phyloP scores from a whole-genome alignment of 2,329 filamentous ascomycete species.

The Exophiala alcalophila region DNA sequence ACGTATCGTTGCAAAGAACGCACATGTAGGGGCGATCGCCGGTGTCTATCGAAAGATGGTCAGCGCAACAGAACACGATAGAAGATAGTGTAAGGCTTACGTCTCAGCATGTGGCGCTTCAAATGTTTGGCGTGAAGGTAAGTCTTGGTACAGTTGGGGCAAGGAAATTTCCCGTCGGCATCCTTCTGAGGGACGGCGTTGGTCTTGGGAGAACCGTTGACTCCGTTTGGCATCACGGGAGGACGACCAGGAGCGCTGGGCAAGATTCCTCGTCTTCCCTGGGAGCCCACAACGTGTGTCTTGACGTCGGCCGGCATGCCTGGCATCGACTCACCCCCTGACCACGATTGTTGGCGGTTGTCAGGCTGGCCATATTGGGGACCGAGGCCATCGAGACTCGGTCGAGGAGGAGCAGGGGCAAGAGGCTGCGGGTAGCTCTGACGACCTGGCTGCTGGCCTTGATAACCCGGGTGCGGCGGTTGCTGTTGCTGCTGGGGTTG shows the following conservation, averaged over 20 bases:
- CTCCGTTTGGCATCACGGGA: constrained; percentile 62
- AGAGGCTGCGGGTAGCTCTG: constrained; percentile 73
- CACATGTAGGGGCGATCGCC: constrained; percentile 98
- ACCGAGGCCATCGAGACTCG: constrained; percentile 68
- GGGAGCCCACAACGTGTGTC: constrained; percentile 90
- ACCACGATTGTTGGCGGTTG: constrained; percentile 46
- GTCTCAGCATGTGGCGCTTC: constrained; percentile 91
- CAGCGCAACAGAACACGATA: constrained; percentile 36
- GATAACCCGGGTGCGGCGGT: constrained; percentile 40
- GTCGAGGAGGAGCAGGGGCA: constrained; percentile 63
- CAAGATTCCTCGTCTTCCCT: constrained; percentile 85
- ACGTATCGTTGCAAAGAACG: constrained; percentile 94
- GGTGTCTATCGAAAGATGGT: constrained; percentile 64
- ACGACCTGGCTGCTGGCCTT: constrained; percentile 57
- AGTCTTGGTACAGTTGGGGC: constrained; percentile 96
- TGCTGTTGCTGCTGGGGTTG: constrained; percentile 41
- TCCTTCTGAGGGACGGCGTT: constrained; percentile 89
- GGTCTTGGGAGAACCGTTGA: constrained; percentile 68
- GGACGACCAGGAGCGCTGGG: constrained; percentile 86
- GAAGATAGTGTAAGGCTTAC: constrained; percentile 69
- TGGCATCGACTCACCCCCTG: constrained; percentile 40
- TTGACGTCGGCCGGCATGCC: constrained; percentile 40
- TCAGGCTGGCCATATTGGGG: constrained; percentile 53
- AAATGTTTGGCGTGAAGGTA: constrained; percentile 97
- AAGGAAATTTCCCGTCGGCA: constrained; percentile 96